Conservation (phyloP, 352 stramenopile genomes). For the Phytophthora sp. region DNA sequence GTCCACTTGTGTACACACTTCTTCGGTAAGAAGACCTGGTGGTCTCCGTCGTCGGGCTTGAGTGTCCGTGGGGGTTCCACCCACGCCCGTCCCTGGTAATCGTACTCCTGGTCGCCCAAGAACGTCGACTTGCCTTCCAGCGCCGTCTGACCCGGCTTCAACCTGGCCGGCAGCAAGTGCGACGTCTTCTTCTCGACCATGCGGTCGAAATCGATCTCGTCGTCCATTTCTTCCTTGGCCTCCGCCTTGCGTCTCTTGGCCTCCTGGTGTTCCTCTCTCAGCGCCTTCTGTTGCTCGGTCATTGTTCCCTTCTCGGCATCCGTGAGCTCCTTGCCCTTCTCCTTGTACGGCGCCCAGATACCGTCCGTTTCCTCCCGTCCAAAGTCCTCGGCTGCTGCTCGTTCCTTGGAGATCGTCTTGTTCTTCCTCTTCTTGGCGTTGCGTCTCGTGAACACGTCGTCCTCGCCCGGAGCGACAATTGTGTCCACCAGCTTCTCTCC, state of each 20-base stretch:
- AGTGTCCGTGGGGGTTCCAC: constrained; percentile 88
- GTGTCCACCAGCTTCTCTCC: constrained; percentile 24
- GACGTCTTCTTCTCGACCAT: constrained; percentile 89
- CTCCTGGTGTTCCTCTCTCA: constrained; percentile 59
- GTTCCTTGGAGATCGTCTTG: constrained; percentile 39
- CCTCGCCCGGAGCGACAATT: constrained; percentile 23
- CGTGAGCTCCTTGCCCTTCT: constrained; percentile 49
- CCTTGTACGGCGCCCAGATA: constrained; percentile 70
- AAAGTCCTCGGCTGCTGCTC: constrained; percentile 44
- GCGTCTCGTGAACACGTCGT: constrained; percentile 48
- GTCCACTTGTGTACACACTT: constrained; percentile 96
- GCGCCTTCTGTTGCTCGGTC: constrained; percentile 55
- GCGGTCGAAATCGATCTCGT: constrained; percentile 87
- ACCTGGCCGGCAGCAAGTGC: constrained; percentile 72
- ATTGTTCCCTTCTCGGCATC: constrained; percentile 60
- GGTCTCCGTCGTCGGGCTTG: constrained; percentile 74
- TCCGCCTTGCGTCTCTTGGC: constrained; percentile 66
- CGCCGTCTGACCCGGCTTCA: constrained; percentile 69
- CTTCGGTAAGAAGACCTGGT: constrained; percentile 98
- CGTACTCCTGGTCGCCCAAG: constrained; percentile 90
- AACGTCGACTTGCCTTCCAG: constrained; percentile 83
- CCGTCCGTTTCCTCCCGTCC: constrained; percentile 50
- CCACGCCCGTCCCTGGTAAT: constrained; percentile 98
- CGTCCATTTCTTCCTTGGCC: constrained; percentile 62
- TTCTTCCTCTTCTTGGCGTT: constrained; percentile 54